Conservation (phyloP, 305 asterid species). For the Solanum hybrid region DNA sequence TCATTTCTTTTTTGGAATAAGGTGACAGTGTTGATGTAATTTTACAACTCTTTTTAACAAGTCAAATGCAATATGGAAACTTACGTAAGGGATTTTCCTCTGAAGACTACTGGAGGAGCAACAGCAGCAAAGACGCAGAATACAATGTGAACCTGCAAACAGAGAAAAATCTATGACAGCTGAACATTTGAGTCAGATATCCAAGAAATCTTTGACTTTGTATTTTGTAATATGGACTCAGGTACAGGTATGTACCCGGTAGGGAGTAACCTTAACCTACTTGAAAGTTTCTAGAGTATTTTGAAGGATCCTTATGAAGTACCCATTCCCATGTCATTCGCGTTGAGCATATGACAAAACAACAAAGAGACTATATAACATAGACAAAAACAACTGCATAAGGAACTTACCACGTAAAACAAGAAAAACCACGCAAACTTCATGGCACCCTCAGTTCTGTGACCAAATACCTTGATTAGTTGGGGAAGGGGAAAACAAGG, state of each 20-base stretch:
- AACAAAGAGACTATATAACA: neutral
- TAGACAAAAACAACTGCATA: neutral
- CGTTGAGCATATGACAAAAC: neutral
- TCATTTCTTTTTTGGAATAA: neutral
- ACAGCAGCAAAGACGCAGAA: conserved; percentile 87
- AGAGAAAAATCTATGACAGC: conserved; percentile 9
- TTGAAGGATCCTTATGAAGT: neutral
- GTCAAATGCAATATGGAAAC: conserved; percentile 17
- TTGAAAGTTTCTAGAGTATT: neutral
- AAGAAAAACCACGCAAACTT: conserved; percentile 89
- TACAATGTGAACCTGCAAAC: conserved; percentile 73
- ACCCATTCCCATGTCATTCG: neutral
- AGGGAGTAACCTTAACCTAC: neutral
- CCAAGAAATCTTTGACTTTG: neutral
- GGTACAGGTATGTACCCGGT: neutral
- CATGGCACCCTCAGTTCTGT: conserved; percentile 90
- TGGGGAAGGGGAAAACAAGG: neutral
- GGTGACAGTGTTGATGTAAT: neutral
- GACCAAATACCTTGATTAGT: neutral
- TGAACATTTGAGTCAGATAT: neutral
- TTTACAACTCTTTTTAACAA: neutral
- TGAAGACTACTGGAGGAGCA: conserved; percentile 93
- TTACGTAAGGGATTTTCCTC: conserved; percentile 93
- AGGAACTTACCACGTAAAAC: conserved; percentile 51
- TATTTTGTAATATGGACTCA: neutral